Evolutionary conservation across 2,329 filamentous ascomycete species (phyloP).

Genomic region (Sarocladium oryzae): DNA sequence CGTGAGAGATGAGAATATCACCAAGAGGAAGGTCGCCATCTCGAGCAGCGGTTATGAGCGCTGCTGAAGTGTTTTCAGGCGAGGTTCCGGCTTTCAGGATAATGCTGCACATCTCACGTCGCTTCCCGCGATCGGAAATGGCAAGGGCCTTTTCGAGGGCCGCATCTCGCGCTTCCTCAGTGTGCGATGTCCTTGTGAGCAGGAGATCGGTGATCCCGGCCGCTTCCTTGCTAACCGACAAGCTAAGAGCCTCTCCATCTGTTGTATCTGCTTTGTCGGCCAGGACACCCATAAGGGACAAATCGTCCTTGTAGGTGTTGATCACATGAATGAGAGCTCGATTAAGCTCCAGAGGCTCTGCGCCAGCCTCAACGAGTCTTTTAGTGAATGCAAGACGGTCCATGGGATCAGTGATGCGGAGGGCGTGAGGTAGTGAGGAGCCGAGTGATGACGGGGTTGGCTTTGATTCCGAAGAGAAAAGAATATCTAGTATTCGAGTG

Average conservation of each 20-base stretch:
- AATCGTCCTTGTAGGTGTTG: slow-evolving; percentile 38
- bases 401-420: slow-evolving; percentile 44
- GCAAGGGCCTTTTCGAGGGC: slow-evolving; percentile 38
- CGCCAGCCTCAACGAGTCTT: slow-evolving; percentile 43
- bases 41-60: slow-evolving; percentile 43
- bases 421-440: slow-evolving; percentile 43
- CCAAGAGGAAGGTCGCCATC: slow-evolving; percentile 48
- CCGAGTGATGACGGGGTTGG: slow-evolving; percentile 39
- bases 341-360: slow-evolving; percentile 40
- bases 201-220: slow-evolving; percentile 41
- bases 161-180: slow-evolving; percentile 29
- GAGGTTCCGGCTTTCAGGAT: slow-evolving; percentile 41
- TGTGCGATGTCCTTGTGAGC: slow-evolving; percentile 29
- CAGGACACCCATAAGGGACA: slow-evolving; percentile 40
- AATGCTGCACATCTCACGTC: slow-evolving; percentile 37
- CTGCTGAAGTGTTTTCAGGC: slow-evolving; percentile 38
- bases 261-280: slow-evolving; percentile 40
- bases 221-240: slow-evolving; percentile 39
- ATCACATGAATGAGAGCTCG: slow-evolving; percentile 46
- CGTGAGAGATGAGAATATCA: slow-evolving; percentile 42
- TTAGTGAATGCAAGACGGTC: slow-evolving; percentile 45
- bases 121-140: slow-evolving; percentile 29
- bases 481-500: slow-evolving; percentile 38
- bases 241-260: slow-evolving; percentile 41
- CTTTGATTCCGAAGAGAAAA: slow-evolving; percentile 32